Evolutionary conservation across 2,329 filamentous ascomycete species (phyloP).

Genomic region (Aureobasidium lini): DNA sequence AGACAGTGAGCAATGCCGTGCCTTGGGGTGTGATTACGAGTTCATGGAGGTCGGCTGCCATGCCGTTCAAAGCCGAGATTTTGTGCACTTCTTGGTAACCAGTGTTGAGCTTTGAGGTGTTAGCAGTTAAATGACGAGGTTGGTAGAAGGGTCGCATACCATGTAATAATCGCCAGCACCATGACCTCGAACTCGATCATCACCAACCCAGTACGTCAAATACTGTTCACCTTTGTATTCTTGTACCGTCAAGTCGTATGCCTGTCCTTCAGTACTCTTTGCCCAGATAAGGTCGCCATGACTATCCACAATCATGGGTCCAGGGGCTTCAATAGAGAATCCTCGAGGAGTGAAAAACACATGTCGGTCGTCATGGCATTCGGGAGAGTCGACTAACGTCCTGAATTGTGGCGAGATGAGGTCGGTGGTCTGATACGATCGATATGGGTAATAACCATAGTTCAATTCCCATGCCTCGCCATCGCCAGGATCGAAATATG

Average conservation of each 20-base stretch:
- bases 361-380: constrained; percentile 12
- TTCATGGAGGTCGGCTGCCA: constrained; percentile 36
- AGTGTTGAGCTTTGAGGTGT: constrained; percentile 23
- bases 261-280: constrained; percentile 26
- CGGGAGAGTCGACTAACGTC: neutral
- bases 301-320: constrained; percentile 27
- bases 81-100: constrained; percentile 30
- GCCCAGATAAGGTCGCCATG: constrained; percentile 26
- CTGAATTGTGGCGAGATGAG: constrained; percentile 13
- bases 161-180: constrained; percentile 29
- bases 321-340: constrained; percentile 23
- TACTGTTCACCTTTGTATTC: constrained; percentile 29
- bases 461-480: constrained; percentile 14
- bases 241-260: constrained; percentile 30
- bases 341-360: constrained; percentile 28
- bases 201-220: constrained; percentile 33
- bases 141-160: constrained; percentile 16
- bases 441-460: constrained; percentile 15
- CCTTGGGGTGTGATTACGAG: constrained; percentile 34
- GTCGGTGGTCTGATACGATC: constrained; percentile 13
- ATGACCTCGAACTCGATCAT: constrained; percentile 29
- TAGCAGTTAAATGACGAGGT: neutral
- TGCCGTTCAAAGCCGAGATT: constrained; percentile 31
- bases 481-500: constrained; percentile 11
- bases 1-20: constrained; percentile 37